Evolutionary conservation across 129 eudicot species (phyloP).

Genomic region (Chrysanthemum lavandulifolium): DNA sequence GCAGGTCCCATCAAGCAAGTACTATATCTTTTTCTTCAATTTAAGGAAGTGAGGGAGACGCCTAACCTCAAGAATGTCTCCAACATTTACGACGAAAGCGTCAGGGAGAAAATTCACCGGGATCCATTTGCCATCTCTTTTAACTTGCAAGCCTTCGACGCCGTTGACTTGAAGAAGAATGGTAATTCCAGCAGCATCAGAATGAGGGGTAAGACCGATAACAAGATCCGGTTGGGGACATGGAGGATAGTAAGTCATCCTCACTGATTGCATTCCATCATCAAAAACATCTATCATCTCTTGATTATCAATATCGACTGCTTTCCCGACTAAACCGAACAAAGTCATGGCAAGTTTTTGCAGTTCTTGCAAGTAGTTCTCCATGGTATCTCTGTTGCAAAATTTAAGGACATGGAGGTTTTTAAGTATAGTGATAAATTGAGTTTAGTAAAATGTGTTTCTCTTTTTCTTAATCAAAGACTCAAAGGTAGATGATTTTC

Average conservation of each 20-base stretch:
- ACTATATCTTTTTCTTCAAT: background rate
- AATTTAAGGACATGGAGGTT: no score
- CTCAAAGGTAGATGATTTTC: no score
- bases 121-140: conserved; percentile 57
- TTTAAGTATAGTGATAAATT: no score
- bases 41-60: background rate
- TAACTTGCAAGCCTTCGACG: conserved; percentile 55
- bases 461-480: no score
- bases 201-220: conserved; percentile 49
- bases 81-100: conserved; percentile 56
- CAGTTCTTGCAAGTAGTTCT: conserved; percentile 37
- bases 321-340: conserved; percentile 38
- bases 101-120: conserved; percentile 44
- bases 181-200: conserved; percentile 53
- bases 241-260: conserved; percentile 60
- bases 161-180: conserved; percentile 46
- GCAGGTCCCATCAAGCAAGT: conserved; percentile 1
- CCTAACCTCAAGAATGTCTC: conserved; percentile 59
- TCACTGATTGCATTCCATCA: conserved; percentile 50
- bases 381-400: conserved; percentile 41
- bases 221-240: conserved; percentile 58
- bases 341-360: conserved; percentile 40
- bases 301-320: conserved; percentile 39
- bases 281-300: conserved; percentile 39
- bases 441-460: no score